A percentile compares a stretch with the other conserved stretches of the same genome.
Conservation (phyloP, 495 filamentous ascomycete genomes). For the Letharia columbiana region DNA sequence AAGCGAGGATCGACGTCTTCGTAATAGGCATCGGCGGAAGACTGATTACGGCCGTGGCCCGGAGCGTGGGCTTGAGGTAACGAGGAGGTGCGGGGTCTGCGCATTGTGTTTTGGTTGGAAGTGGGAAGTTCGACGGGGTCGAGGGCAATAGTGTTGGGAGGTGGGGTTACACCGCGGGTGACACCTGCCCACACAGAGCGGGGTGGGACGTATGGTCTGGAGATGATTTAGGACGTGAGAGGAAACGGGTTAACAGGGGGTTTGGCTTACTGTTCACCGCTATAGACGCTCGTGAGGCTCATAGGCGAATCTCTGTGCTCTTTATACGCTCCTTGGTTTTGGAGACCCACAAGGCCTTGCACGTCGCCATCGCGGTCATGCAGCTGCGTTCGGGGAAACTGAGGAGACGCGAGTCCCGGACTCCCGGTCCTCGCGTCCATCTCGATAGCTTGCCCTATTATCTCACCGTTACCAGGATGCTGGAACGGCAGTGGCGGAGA, state of each 20-base stretch:
- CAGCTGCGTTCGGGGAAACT: conserved; percentile 32
- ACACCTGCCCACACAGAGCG: conserved; percentile 39
- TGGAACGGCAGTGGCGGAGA: conserved; percentile 56
- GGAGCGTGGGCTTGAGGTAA: conserved; percentile 27
- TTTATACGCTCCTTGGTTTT: conserved; percentile 37
- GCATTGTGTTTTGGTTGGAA: conserved; percentile 27
- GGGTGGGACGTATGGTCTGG: conserved; percentile 55
- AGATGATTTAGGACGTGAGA: conserved; percentile 27
- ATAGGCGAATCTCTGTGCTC: conserved; percentile 37
- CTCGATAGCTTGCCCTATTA: conserved; percentile 69
- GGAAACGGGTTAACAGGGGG: background rate
- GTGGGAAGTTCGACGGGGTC: conserved; percentile 38
- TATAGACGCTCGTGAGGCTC: conserved; percentile 50
- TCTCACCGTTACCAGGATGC: conserved; percentile 32
- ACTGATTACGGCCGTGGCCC: conserved; percentile 36
- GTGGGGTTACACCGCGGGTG: conserved; percentile 13
- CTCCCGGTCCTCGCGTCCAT: conserved; percentile 64
- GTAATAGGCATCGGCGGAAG: conserved; percentile 56
- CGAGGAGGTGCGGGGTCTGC: conserved; percentile 31
- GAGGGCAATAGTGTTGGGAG: conserved; percentile 19
- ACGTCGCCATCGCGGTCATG: conserved; percentile 61
- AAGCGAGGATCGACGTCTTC: conserved; percentile 94
- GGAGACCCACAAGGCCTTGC: conserved; percentile 58
- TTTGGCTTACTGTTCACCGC: conserved; percentile 58
- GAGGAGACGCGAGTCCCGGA: conserved; percentile 32